phyloP scores from a whole-genome alignment of 73 alveolate genomes.

The Paramecium biaurelia region DNA sequence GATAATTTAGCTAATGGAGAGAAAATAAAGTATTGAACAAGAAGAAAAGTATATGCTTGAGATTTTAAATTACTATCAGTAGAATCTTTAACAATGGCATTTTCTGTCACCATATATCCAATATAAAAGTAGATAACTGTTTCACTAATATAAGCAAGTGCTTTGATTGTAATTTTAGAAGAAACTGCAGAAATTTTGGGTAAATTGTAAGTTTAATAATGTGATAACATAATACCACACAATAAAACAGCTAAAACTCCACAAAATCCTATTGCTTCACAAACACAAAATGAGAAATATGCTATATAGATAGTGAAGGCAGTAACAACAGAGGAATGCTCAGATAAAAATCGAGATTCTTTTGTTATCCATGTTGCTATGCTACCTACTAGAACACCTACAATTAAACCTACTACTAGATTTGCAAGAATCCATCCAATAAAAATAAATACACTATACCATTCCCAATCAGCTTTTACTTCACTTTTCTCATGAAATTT shows the following conservation, averaged over 20 bases:
- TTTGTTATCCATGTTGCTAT: constrained; percentile 71
- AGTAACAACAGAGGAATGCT: constrained; percentile 84
- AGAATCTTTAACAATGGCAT: neutral
- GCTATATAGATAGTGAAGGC: constrained; percentile 87
- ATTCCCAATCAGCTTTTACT: neutral
- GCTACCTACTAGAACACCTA: constrained; percentile 16
- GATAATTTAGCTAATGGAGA: neutral
- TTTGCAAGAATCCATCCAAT: neutral
- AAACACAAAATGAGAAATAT: constrained; percentile 80
- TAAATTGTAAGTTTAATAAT: constrained; percentile 88
- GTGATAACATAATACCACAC: constrained; percentile 92
- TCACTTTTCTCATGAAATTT: neutral
- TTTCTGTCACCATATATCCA: neutral
- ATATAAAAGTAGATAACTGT: constrained; percentile 18
- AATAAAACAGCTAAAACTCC: constrained; percentile 92
- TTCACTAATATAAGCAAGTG: constrained; percentile 44
- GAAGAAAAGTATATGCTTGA: neutral
- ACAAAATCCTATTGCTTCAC: constrained; percentile 89
- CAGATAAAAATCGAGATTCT: constrained; percentile 59
- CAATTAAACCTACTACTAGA: neutral
- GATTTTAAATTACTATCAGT: neutral
- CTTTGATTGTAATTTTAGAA: constrained; percentile 39
- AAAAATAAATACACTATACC: constrained; percentile 8
- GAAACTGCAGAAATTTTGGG: constrained; percentile 61
- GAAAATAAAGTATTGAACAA: neutral